Conservation (phyloP, 805 yeast genomes). For the Kregervanrija delftensis region DNA sequence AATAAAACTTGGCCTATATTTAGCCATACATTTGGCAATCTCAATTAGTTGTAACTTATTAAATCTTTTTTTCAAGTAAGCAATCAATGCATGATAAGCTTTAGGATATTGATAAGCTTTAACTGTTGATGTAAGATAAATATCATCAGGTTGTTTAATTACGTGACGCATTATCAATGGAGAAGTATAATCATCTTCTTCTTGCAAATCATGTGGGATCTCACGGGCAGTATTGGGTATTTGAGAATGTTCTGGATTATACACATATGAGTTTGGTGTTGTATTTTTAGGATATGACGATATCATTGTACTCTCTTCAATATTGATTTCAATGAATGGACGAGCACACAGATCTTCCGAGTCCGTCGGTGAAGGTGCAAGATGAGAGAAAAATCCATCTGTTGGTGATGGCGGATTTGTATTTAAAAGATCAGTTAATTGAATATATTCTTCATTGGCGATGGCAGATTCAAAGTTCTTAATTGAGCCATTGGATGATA, state of each 20-base stretch:
- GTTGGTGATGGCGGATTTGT: slow-evolving; percentile 31
- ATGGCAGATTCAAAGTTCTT: slow-evolving; percentile 26
- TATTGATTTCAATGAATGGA: slow-evolving; percentile 25
- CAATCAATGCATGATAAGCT: slow-evolving; percentile 54
- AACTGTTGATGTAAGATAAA: slow-evolving; percentile 34
- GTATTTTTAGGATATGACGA: slow-evolving; percentile 27
- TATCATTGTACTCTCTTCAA: slow-evolving; percentile 22
- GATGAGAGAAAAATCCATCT: slow-evolving; percentile 12
- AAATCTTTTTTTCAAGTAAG: slow-evolving; percentile 47
- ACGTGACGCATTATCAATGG: slow-evolving; percentile 53
- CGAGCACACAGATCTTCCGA: slow-evolving; percentile 15
- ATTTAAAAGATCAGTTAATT: slow-evolving; percentile 32
- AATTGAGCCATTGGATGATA: slow-evolving; percentile 13
- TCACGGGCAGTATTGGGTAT: slow-evolving; percentile 43
- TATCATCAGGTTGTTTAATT: slow-evolving; percentile 45
- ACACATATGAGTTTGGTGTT: slow-evolving; percentile 37
- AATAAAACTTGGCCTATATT: slow-evolving; percentile 70
- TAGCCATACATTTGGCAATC: slow-evolving; percentile 52
- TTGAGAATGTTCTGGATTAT: slow-evolving; percentile 45
- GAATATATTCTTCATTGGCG: slow-evolving; percentile 30
- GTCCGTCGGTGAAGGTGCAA: slow-evolving; percentile 1
- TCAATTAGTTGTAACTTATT: slow-evolving; percentile 30
- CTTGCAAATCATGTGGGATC: slow-evolving; percentile 34
- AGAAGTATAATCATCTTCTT: slow-evolving; percentile 41
- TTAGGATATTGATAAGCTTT: slow-evolving; percentile 56